Base-by-base conservation (phyloP, 2,329 filamentous ascomycete species). In the Teratosphaeria zuluensis region DNA sequence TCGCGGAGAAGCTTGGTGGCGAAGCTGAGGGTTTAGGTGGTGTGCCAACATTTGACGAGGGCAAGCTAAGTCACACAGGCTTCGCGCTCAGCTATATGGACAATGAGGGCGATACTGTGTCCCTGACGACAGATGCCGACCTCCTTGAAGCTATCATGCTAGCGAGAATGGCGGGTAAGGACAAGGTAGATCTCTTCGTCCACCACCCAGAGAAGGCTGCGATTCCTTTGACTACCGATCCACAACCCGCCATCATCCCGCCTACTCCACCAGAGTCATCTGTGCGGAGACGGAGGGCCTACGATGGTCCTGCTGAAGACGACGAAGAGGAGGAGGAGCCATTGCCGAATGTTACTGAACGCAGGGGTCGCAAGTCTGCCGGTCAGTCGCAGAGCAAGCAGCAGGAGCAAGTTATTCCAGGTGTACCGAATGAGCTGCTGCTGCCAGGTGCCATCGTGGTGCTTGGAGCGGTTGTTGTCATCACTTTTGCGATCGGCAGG, bases 161-260 rank as follows among this genome's bases (percentile, higher is more conserved):
- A 31, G 90, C 92, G 4, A 87, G 90, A 61, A 85, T 88, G 59
- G 81, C 83, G 53, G 84, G 80, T 65, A 86, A 85, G 53, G 94
- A 97, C 66, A 99, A 99, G 80, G 94, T 99, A 21, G 94, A 99
- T 69, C 81, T 99, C 16, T 97, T 96, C 68, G 92, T 97, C 12
- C 94, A 99, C 72, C 89, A 99, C 68, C 92, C 92, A 0, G 85
- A 91, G 63, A 88, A 94, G 75, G 85, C 92, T n/a, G 89, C 92
- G 0, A 81, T 91, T n/a, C 78, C 84, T 9, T 78, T 82, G 1
- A 81, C 84, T 0, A 74, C 85, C 11, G 80, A 86, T 46, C 83
- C 84, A 42, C 79, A 83, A 60, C 83, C 84, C 21, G 75, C 75
- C 3, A 69, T 79, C 16, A 68, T 76, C 16, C 75, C 78, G 4